Evolutionary conservation across 208 protist genomes (phyloP).

Genomic region (Leishmania turanica): DNA sequence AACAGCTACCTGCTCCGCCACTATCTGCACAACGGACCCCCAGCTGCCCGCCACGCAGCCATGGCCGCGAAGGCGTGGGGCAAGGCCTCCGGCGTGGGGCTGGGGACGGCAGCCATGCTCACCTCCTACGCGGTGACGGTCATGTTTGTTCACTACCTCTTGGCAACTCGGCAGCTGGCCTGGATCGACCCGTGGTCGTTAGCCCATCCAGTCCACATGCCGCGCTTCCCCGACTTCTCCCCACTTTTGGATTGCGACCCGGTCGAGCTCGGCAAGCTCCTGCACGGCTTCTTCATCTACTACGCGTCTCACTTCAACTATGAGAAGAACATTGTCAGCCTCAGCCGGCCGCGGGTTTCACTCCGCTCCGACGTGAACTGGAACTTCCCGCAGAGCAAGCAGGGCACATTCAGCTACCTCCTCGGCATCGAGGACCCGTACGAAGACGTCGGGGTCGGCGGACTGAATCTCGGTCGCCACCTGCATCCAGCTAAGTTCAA

Average conservation of each 20-base stretch:
- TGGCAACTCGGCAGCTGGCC: conserved; percentile 71
- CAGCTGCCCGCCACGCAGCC: conserved; percentile 67
- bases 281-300: conserved; percentile 91
- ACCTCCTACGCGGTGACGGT: conserved; percentile 91
- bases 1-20: conserved; percentile 89
- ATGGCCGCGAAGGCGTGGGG: conserved; percentile 92
- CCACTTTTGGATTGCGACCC: conserved; percentile 76
- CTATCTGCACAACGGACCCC: conserved; percentile 75
- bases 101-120: conserved; percentile 83
- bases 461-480: conserved; percentile 87
- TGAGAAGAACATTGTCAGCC: conserved; percentile 77
- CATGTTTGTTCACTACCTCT: conserved; percentile 86
- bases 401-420: conserved; percentile 84
- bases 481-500: conserved; percentile 89
- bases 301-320: conserved; percentile 87
- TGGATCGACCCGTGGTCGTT: conserved; percentile 91
- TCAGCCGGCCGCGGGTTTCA: conserved; percentile 69
- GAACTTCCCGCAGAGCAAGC: conserved; percentile 79
- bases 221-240: conserved; percentile 86
- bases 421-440: conserved; percentile 91
- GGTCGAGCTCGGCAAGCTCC: conserved; percentile 57
- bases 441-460: conserved; percentile 82
- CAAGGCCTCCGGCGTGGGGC: conserved; percentile 85
- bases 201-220: conserved; percentile 84
- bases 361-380: conserved; percentile 69